These are phyloP conservation scores for Linderina pennispora DNA, from an alignment of 192 early-diverging fungal species.

Conservation along the genomic window DNA sequence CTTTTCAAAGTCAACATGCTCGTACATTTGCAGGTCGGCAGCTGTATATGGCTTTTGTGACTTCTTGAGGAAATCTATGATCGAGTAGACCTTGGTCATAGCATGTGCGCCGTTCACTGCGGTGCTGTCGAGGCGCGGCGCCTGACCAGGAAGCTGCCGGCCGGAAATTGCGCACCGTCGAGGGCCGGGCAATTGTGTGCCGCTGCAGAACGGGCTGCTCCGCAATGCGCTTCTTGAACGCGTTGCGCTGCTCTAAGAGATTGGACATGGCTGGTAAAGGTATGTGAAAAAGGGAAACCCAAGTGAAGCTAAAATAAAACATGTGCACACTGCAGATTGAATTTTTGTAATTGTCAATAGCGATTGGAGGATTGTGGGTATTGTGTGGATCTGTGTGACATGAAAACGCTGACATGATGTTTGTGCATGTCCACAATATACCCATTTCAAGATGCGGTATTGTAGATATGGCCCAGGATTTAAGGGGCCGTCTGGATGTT, in stretches of 20 bases:
- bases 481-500: no score
- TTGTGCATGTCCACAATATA: no score
- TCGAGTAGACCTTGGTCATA: slow-evolving; percentile 26
- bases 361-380: no score
- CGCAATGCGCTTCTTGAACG: slow-evolving; percentile 47
- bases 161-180: slow-evolving; percentile 6
- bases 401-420: no score
- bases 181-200: slow-evolving; percentile 15
- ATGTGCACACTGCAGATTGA: no score
- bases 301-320: no score
- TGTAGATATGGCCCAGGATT: no score
- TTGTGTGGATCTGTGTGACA: no score
- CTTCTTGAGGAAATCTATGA: slow-evolving; percentile 40
- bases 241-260: slow-evolving; percentile 15
- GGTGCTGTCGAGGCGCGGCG: slow-evolving; percentile 5
- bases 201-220: slow-evolving; percentile 44
- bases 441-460: no score
- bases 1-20: slow-evolving; percentile 51
- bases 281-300: no score
- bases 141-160: slow-evolving; percentile 25
- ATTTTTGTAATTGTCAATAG: no score
- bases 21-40: slow-evolving; percentile 51
- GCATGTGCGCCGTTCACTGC: not conserved
- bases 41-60: slow-evolving; percentile 54
- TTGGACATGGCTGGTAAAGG: slow-evolving; percentile 37